Conservation (phyloP, 768 basidiomycete genomes). For the Strobilomyces confusus region DNA sequence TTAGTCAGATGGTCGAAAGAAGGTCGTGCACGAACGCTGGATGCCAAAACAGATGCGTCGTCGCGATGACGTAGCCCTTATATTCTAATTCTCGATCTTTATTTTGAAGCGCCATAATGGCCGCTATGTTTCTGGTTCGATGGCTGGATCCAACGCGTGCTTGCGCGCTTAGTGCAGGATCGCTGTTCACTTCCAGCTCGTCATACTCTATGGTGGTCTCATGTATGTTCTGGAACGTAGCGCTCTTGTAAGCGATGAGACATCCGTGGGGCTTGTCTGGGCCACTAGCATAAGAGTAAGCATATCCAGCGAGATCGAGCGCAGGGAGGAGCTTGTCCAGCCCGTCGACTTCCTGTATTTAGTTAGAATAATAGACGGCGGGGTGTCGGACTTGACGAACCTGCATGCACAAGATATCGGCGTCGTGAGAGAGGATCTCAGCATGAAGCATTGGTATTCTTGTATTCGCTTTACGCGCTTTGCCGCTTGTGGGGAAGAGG, state of each 20-base stretch:
- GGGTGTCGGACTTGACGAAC: constrained; percentile 35
- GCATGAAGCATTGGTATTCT: constrained; percentile 71
- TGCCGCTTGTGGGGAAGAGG: constrained; percentile 73
- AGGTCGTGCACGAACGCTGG: constrained; percentile 52
- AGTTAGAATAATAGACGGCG: not conserved
- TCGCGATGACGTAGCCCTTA: constrained; percentile 71
- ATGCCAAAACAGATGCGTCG: constrained; percentile 96
- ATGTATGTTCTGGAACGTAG: constrained; percentile 43
- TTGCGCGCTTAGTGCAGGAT: constrained; percentile 29
- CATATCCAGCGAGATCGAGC: constrained; percentile 63
- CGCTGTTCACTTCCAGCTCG: constrained; percentile 46
- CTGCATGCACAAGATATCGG: constrained; percentile 86
- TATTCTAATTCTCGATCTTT: constrained; percentile 27
- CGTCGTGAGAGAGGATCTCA: constrained; percentile 69
- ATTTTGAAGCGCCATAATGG: constrained; percentile 61
- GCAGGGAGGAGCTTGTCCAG: constrained; percentile 67
- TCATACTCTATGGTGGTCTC: constrained; percentile 66
- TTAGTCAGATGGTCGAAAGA: not conserved
- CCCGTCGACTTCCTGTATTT: constrained; percentile 77
- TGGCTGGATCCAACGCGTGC: constrained; percentile 55
- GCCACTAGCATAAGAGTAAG: constrained; percentile 62
- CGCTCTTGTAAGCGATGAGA: constrained; percentile 68
- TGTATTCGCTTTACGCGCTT: constrained; percentile 73
- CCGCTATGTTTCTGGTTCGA: constrained; percentile 76
- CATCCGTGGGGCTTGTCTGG: constrained; percentile 81